A percentile compares a stretch with the other conserved stretches of the same genome.
phyloP scores from a whole-genome alignment of 1,139 yeast species.

The Blastobotrys persicus region DNA sequence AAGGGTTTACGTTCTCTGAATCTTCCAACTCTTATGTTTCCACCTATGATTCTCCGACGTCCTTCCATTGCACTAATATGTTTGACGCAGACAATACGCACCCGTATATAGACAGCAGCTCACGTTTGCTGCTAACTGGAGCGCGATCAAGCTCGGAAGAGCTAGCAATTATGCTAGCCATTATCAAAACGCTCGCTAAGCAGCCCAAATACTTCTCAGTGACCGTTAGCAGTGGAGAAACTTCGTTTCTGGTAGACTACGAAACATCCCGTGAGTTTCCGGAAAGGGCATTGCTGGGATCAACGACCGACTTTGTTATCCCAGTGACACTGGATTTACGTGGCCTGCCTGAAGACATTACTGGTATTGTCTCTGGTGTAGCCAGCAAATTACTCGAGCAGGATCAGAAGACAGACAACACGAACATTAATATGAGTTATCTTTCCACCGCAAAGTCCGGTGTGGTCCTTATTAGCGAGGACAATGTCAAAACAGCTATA shows the following conservation, averaged over 20 bases:
- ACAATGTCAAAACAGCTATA: constrained; percentile 39
- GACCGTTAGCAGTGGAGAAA: constrained; percentile 52
- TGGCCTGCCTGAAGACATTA: constrained; percentile 56
- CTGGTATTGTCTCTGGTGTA: constrained; percentile 68
- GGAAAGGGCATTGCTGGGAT: constrained; percentile 49
- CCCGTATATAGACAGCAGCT: constrained; percentile 46
- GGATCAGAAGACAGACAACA: constrained; percentile 17
- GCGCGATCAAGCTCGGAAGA: constrained; percentile 47
- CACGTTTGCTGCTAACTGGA: constrained; percentile 57
- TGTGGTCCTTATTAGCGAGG: constrained; percentile 58
- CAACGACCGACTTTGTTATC: constrained; percentile 53
- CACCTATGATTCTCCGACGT: constrained; percentile 8
- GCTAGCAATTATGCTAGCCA: constrained; percentile 24
- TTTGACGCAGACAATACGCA: constrained; percentile 32
- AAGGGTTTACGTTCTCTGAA: constrained; percentile 48
- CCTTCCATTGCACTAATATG: background rate
- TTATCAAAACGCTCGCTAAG: constrained; percentile 35
- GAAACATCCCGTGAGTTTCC: constrained; percentile 36
- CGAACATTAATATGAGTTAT: constrained; percentile 46
- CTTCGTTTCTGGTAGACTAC: constrained; percentile 50
- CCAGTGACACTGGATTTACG: constrained; percentile 58
- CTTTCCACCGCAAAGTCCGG: constrained; percentile 63
- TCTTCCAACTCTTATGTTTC: constrained; percentile 32
- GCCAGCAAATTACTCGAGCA: constrained; percentile 47
- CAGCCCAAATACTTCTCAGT: constrained; percentile 55